Conservation (phyloP, 345 rosid species). For the Euphorbia pulcherrima region DNA sequence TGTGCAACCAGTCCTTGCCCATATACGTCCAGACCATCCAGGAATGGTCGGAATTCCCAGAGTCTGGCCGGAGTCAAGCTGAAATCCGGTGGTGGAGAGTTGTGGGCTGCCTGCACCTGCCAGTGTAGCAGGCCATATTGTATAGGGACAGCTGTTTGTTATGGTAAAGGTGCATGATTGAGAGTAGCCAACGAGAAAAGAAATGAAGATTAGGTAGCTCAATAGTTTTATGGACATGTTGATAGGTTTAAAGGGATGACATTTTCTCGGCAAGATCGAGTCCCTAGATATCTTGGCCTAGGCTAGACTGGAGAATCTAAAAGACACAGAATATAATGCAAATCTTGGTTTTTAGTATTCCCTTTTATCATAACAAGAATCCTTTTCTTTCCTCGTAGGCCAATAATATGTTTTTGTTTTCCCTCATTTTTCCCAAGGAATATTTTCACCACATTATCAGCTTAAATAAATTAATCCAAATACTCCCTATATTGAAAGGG, state of each 20-base stretch:
- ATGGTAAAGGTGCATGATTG: constrained; percentile 51
- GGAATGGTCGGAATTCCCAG: constrained; percentile 47
- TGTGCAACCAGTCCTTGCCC: constrained; percentile 86
- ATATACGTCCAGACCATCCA: constrained; percentile 89
- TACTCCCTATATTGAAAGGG: too few relatives aligned
- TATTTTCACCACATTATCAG: too few relatives aligned
- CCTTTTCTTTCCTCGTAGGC: constrained; percentile 58
- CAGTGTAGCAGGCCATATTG: constrained; percentile 85
- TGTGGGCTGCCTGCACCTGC: constrained; percentile 76
- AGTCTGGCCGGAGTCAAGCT: constrained; percentile 57
- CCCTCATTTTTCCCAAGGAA: too few relatives aligned
- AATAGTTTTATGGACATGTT: not conserved
- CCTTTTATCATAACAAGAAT: constrained; percentile 53
- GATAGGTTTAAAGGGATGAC: not conserved
- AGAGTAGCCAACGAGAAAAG: constrained; percentile 34
- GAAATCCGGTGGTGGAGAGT: constrained; percentile 63
- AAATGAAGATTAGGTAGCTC: constrained; percentile 28
- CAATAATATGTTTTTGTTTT: not conserved
- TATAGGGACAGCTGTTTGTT: constrained; percentile 63
- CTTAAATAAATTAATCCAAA: too few relatives aligned
- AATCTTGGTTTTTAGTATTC: constrained; percentile 55
- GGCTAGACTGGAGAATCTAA: constrained; percentile 27
- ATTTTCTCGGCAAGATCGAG: not conserved
- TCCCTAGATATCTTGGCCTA: constrained; percentile 20
- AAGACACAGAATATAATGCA: constrained; percentile 26